Percentiles rank a stretch among this genome's conserved stretches.
Conservation (phyloP, 2,329 filamentous ascomycete genomes). For the Metarhizium robertsii region DNA sequence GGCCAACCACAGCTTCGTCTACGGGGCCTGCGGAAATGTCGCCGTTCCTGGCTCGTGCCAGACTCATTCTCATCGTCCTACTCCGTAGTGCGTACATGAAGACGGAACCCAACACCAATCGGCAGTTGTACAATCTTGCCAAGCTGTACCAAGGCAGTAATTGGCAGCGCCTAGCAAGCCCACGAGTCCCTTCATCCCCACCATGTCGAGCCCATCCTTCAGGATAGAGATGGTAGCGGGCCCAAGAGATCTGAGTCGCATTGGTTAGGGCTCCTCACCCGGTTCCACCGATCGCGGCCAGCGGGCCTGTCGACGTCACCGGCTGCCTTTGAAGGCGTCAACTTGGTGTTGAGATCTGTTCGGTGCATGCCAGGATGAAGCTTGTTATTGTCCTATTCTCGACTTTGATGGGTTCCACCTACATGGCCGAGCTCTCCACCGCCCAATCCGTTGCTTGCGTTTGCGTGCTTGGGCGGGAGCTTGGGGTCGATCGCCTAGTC, state of each 20-base stretch:
- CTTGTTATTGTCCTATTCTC: not conserved
- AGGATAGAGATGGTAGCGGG: not conserved
- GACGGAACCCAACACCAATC: not conserved
- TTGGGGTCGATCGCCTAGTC: not conserved
- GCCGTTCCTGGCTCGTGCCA: not conserved
- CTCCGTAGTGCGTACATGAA: not conserved
- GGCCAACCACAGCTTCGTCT: no score
- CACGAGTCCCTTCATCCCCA: not conserved
- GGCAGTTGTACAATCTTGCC: not conserved
- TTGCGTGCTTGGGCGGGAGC: not conserved
- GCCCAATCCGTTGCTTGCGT: not conserved
- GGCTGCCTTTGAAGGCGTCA: not conserved
- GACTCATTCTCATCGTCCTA: not conserved
- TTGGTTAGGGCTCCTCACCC: not conserved
- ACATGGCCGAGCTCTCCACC: not conserved
- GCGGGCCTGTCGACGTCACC: slow-evolving; percentile 3
- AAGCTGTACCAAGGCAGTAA: not conserved
- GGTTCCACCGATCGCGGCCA: slow-evolving; percentile 7
- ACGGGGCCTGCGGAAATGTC: not conserved
- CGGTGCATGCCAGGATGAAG: not conserved
- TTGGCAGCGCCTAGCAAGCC: not conserved
- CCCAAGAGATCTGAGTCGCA: not conserved
- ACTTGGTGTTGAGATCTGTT: no score
- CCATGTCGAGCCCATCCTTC: not conserved
- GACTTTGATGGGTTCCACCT: not conserved